A percentile compares a stretch with the other conserved stretches of the same genome.
These are phyloP conservation scores for Exserohilum rostratum DNA, from an alignment of 2,329 filamentous ascomycete genomes.

Conservation along the genomic window DNA sequence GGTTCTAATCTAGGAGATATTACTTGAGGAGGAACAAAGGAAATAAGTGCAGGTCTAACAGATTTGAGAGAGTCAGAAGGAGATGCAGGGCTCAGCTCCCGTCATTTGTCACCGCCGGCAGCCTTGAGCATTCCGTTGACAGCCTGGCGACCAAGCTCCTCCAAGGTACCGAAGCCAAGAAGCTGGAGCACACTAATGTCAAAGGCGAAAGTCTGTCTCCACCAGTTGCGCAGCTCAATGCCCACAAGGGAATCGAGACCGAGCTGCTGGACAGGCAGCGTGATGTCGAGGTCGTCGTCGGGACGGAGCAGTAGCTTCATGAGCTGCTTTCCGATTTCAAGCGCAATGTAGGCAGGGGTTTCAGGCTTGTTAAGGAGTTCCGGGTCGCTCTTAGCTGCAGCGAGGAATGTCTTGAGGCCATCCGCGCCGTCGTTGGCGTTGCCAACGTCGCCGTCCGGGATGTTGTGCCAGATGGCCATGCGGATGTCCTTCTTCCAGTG, in stretches of 20 bases:
- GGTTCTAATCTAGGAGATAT: too few relatives aligned
- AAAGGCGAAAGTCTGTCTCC: slow-evolving; percentile 41
- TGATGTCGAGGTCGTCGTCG: slow-evolving; percentile 23
- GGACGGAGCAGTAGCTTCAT: slow-evolving; percentile 21
- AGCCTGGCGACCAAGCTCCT: slow-evolving; percentile 13
- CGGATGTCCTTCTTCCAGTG: slow-evolving; percentile 27
- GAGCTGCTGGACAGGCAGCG: slow-evolving; percentile 23
- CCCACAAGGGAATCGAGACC: slow-evolving; percentile 44
- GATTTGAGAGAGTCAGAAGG: too few relatives aligned
- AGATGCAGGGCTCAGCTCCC: background rate
- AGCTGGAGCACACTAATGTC: slow-evolving; percentile 34
- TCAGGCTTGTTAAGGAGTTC: slow-evolving; percentile 15
- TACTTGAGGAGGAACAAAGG: too few relatives aligned
- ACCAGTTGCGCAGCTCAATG: slow-evolving; percentile 51
- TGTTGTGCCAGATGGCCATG: slow-evolving; percentile 34
- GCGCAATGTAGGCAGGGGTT: slow-evolving; percentile 15
- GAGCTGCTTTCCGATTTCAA: slow-evolving; percentile 29
- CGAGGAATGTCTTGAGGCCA: slow-evolving; percentile 16
- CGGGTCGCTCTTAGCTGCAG: slow-evolving; percentile 11
- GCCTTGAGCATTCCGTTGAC: background rate
- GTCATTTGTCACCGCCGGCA: background rate
- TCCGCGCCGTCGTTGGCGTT: background rate
- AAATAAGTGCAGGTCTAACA: too few relatives aligned
- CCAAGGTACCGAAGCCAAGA: slow-evolving; percentile 22
- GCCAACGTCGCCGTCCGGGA: background rate